Conservation (phyloP, 75 land plant genomes). For the Sequoia sempervirens region DNA sequence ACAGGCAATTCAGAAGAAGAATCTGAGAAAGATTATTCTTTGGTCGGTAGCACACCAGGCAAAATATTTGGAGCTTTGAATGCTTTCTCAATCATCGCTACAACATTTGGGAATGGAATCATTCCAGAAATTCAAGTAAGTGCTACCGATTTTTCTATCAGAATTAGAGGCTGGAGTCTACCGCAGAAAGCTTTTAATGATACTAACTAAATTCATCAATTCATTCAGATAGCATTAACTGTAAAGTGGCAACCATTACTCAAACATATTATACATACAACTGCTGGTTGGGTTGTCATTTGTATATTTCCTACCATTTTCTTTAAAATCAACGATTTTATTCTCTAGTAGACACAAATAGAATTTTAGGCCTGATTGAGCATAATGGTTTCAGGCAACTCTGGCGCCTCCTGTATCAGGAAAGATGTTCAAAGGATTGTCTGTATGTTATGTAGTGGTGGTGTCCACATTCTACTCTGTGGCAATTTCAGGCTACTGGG, state of each 20-base stretch:
- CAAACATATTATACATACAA: no score
- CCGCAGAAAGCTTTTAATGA: no score
- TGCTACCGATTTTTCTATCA: background rate
- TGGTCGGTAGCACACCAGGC: conserved; percentile 29
- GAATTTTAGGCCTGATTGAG: background rate
- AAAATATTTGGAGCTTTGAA: conserved; percentile 62
- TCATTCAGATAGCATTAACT: no score
- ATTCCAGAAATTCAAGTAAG: conserved; percentile 91
- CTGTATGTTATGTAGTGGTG: conserved; percentile 53
- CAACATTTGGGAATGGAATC: conserved; percentile 72
- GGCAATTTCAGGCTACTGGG: conserved; percentile 83
- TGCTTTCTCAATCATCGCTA: conserved; percentile 71
- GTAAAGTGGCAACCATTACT: no score
- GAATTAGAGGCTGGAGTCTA: background rate
- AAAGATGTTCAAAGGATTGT: conserved; percentile 23
- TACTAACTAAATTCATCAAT: no score
- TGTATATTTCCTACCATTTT: background rate
- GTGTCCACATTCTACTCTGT: conserved; percentile 61
- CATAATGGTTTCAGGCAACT: conserved; percentile 51
- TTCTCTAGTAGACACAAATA: background rate
- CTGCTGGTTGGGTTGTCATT: no score
- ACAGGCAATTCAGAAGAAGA: conserved; percentile 49
- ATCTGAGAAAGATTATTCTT: conserved; percentile 47
- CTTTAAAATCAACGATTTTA: background rate
- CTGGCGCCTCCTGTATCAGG: conserved; percentile 67